Conservation (phyloP, 306 rosid species). For the Spatholobus suberectus region DNA sequence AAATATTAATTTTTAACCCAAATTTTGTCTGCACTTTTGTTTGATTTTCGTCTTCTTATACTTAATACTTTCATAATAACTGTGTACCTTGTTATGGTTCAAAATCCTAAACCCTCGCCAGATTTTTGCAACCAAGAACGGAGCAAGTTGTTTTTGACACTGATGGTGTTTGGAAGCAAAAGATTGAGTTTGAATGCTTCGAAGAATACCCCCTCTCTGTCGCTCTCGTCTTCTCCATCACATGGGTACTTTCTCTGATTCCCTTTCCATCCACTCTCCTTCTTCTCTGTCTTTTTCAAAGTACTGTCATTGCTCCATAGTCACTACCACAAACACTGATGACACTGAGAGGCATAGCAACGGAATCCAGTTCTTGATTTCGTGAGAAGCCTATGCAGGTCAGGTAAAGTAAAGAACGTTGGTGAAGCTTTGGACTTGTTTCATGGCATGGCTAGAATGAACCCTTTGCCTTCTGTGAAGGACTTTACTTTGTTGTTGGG, state of each 20-base stretch:
- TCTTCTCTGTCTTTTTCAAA: slow-evolving; percentile 12
- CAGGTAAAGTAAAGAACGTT: slow-evolving; percentile 28
- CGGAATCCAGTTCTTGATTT: slow-evolving; percentile 35
- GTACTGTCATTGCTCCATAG: background rate
- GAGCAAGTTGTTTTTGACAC: background rate
- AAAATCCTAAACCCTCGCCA: background rate
- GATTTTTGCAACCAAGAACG: too few species aligned
- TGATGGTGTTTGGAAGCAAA: background rate
- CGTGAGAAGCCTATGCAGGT: slow-evolving; percentile 37
- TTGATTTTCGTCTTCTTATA: too few species aligned
- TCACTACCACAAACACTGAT: background rate
- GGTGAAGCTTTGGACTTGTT: slow-evolving; percentile 42
- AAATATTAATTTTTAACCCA: too few species aligned
- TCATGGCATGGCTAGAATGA: slow-evolving; percentile 35
- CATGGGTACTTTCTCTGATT: background rate
- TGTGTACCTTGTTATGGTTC: too few species aligned
- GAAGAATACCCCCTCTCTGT: background rate
- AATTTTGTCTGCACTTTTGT: too few species aligned
- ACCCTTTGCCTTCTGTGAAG: slow-evolving; percentile 47
- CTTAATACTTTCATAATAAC: too few species aligned
- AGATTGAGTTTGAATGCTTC: slow-evolving; percentile 19
- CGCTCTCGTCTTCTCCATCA: slow-evolving; percentile 2
- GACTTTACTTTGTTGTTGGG: slow-evolving; percentile 47
- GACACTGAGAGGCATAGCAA: background rate
- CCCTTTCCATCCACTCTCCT: too few species aligned